Percentiles rank a stretch among this genome's conserved stretches.
Conservation (phyloP, 2,329 filamentous ascomycete genomes). For the Paecilomyces niveus region DNA sequence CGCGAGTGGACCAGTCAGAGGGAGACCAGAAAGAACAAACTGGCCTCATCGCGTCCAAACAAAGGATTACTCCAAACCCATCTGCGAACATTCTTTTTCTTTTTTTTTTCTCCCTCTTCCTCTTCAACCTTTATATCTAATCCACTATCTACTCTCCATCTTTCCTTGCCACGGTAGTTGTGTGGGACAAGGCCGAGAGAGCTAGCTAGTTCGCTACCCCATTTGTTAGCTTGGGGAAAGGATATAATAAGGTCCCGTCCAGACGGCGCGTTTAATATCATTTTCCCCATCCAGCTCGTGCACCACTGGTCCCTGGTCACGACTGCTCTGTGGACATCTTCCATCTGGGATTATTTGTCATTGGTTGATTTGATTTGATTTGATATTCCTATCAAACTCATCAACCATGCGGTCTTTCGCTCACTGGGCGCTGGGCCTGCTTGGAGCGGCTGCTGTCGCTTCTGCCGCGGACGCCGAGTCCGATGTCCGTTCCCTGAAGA, state of each 20-base stretch:
- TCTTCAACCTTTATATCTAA: background rate
- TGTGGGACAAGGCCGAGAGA: background rate
- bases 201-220: background rate
- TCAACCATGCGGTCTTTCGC: constrained; percentile 32
- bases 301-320: background rate
- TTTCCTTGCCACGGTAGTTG: background rate
- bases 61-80: constrained; percentile 8
- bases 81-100: constrained; percentile 6
- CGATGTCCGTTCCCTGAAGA: constrained; percentile 78
- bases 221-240: background rate
- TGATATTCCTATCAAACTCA: background rate
- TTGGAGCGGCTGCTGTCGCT: constrained; percentile 28
- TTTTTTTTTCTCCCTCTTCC: constrained; percentile 2
- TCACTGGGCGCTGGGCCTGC: constrained; percentile 32
- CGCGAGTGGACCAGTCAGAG: constrained; percentile 16
- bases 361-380: background rate
- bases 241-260: background rate
- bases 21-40: constrained; percentile 34
- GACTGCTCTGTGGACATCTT: background rate
- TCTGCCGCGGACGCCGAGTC: constrained; percentile 43
- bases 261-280: background rate
- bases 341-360: background rate
- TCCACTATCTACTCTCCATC: background rate
- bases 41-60: constrained; percentile 25
- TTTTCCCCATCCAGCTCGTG: constrained; percentile 1